phyloP scores from a whole-genome alignment of 371 early-diverging fungal species.

The Lichtheimia ornata region DNA sequence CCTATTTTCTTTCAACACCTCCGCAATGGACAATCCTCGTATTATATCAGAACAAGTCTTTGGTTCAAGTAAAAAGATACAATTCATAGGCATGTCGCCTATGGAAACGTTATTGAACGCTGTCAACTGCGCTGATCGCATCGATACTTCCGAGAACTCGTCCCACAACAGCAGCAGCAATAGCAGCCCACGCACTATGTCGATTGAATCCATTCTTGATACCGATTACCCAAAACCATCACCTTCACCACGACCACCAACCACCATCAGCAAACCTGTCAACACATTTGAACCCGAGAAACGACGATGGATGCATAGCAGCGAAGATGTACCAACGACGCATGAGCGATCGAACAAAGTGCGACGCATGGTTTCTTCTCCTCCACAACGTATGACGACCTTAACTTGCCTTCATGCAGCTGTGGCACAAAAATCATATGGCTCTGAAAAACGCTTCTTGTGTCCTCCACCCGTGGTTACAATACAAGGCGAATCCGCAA shows the following conservation, averaged over 20 bases:
- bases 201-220: conserved; percentile 44
- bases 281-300: conserved; percentile 7
- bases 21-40: conserved; percentile 12
- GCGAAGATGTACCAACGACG: not conserved
- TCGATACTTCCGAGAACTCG: conserved; percentile 24
- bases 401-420: conserved; percentile 68
- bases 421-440: conserved; percentile 89
- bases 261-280: no score
- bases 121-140: conserved; percentile 40
- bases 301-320: conserved; percentile 7
- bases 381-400: conserved; percentile 29
- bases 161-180: not conserved
- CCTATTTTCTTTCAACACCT: conserved; percentile 11
- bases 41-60: conserved; percentile 31
- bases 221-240: conserved; percentile 16
- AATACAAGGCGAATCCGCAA: conserved; percentile 27
- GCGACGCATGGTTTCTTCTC: conserved; percentile 8
- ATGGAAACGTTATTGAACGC: conserved; percentile 50
- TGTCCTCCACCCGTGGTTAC: conserved; percentile 87
- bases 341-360: conserved; percentile 12
- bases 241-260: no score
- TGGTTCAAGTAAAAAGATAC: conserved; percentile 30
- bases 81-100: conserved; percentile 32
- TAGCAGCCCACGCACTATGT: conserved; percentile 30
- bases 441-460: conserved; percentile 84